Base-by-base conservation (phyloP, 2,329 filamentous ascomycete genomes). In the Lojkania enalia region DNA sequence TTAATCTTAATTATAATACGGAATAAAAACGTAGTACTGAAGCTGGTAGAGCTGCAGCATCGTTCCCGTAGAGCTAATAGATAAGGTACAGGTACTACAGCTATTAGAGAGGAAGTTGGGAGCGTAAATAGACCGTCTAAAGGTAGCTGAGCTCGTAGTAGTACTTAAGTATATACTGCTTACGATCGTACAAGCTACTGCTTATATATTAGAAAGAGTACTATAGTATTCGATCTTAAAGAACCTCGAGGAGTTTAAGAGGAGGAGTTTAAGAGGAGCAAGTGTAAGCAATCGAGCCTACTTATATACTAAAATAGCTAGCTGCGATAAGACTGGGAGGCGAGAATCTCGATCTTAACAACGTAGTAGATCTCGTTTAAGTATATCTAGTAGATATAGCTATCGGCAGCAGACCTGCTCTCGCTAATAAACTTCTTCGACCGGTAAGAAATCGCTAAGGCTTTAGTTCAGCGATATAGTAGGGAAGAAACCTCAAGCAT, bases 331-430 rank as follows among this genome's bases (percentile, higher is more conserved):
- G 25, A 27, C 25, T 27, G 25, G 25, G 25, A 27, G 25, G 25
- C n/a, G n/a, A 27, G n/a, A 27, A 27, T n/a, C n/a, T n/a, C 45
- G 5, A 31, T 73, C 1, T 55, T 68, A 3, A 39, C 45, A 0
- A 71, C 66, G 2, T 73, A 62, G 66, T 58, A 65, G 27, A 46
- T 52, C 9, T 55, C 52, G 5, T 55, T 52, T 25, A 30, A 58
- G 45, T 54, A 69, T 13, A 70, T 76, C 33, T 62, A 55, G 15
- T 45, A 54, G 1, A 48, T 19, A 11, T 11, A 40, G 35, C 48
- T 18, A 3, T 20, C 59, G 9, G 74, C 74, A 4, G 63, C 72
- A 3, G 57, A 74, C 15, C 53, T 76, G 13, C 48, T 77, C 1
- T 71, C 71, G 1, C 58, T 76, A 12, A 40, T 40, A 20, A 40